Percentiles rank a stretch among this genome's conserved stretches.
Evolutionary conservation across 2,329 filamentous ascomycete genomes (phyloP).

Genomic region (Neopestalotiopsis sp.): DNA sequence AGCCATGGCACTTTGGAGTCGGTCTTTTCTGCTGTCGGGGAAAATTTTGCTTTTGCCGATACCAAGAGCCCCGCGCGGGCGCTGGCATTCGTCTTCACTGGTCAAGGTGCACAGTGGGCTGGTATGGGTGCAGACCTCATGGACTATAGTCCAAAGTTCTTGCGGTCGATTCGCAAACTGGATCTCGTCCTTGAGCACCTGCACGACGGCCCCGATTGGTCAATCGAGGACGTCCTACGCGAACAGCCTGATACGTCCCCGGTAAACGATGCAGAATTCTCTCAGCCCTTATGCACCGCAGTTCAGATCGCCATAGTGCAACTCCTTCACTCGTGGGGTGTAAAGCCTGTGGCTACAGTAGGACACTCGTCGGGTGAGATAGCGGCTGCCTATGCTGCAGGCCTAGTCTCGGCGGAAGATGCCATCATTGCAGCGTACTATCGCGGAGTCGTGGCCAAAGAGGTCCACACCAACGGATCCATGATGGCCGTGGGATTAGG

Average conservation of each 20-base stretch:
- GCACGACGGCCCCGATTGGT: neutral
- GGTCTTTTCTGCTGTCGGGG: too few relatives aligned
- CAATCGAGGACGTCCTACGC: neutral
- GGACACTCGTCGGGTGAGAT: slow-evolving; percentile 16
- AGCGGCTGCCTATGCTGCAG: slow-evolving; percentile 22
- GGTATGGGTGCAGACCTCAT: slow-evolving; percentile 39
- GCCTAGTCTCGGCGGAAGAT: slow-evolving; percentile 29
- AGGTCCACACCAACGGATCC: slow-evolving; percentile 23
- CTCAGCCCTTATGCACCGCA: slow-evolving; percentile 7
- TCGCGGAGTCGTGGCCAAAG: slow-evolving; percentile 26
- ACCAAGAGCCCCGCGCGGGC: neutral
- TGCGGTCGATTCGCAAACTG: too few relatives aligned
- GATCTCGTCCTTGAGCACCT: too few relatives aligned
- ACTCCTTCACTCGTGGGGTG: neutral
- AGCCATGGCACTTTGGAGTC: neutral
- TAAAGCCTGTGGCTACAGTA: neutral
- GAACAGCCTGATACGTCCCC: neutral
- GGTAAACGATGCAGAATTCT: neutral
- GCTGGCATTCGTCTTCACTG: slow-evolving; percentile 36
- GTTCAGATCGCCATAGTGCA: slow-evolving; percentile 8
- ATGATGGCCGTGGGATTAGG: slow-evolving; percentile 40
- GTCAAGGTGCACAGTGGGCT: slow-evolving; percentile 44
- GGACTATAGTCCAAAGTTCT: slow-evolving; percentile 11
- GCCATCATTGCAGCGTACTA: slow-evolving; percentile 33
- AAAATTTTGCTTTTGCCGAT: neutral